Evolutionary conservation across 352 stramenopile species (phyloP), one percentile per base, ranked within the genome.

Genomic region (Globisporangium abappressorium): DNA sequence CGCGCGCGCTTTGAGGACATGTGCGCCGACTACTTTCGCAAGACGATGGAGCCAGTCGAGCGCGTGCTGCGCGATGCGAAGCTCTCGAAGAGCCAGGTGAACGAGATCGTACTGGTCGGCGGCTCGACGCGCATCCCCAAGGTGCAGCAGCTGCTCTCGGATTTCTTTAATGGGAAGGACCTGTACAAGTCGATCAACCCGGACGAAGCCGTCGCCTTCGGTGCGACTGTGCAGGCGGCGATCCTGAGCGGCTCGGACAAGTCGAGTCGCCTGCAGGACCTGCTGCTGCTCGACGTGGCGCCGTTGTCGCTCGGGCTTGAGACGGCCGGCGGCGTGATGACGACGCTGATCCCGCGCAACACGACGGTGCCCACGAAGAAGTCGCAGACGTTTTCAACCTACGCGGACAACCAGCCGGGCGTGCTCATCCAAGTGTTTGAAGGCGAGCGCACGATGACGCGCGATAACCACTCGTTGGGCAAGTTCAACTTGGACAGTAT

Each of bases 21-120:
- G 70, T 98, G 68, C 93, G 93, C 77, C 88, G 80, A 97, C 76
- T 89, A 95, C 78, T 98, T 98, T 81, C 84, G 88, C 69, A 96
- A 97, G 76, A 93, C 81, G 63, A 93, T 97, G 78, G 84, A 92
- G 24, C 88, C 87, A 8, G 90, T 97, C 28, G 65, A 77, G 53
- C 58, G 47, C 7, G 73, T 80, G 60, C 41, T 80, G 41, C 55
- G 49, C 9, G 73, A 80, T 41, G 30, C 73, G 24, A 73, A 75
- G 55, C 53, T 80, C 28, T 66, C 57, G 33, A 77, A 77, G 63
- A 5, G 43, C 34, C 33, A 80, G 57, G 72, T 80, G 22, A 6
- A 79, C 49, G 74, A 81, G 49, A 38, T 79, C 8, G 71, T 81
- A 11, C 57, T 81, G 0, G 74, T 81, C n/a, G 74, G 74, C 20